A percentile compares a stretch with the other conserved stretches of the same genome.
Evolutionary conservation across 116 monocot species (phyloP).

Genomic region (Iris pallida): DNA sequence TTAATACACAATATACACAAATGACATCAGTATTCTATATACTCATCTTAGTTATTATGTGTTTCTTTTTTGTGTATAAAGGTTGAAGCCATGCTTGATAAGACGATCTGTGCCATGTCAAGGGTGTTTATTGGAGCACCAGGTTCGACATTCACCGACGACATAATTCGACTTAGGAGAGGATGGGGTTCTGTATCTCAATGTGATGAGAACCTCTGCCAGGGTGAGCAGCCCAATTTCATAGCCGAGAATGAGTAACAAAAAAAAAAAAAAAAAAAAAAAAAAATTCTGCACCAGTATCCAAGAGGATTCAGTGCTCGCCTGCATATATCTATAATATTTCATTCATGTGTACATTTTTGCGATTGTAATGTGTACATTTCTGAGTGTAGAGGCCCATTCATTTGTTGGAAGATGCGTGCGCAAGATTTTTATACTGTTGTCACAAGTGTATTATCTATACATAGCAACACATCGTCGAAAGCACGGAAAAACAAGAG

Average conservation of each 20-base stretch:
- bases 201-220: slow-evolving; percentile 88
- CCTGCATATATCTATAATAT: neutral
- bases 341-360: neutral
- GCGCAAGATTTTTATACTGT: neutral
- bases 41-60: neutral
- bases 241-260: slow-evolving; percentile 53
- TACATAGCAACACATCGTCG: no score
- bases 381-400: neutral
- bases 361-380: neutral
- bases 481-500: no score
- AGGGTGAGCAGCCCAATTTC: slow-evolving; percentile 78
- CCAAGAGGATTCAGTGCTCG: neutral
- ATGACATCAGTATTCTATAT: no score
- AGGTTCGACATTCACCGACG: slow-evolving; percentile 95
- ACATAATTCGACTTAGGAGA: slow-evolving; percentile 71
- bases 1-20: neutral
- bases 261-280: slow-evolving; percentile 3
- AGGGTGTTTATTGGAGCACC: slow-evolving; percentile 84
- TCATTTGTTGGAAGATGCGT: neutral
- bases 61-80: slow-evolving; percentile 7
- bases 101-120: slow-evolving; percentile 86
- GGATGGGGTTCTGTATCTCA: slow-evolving; percentile 76
- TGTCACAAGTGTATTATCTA: neutral
- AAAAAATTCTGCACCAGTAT: no score
- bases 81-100: slow-evolving; percentile 98